These are phyloP conservation scores for Aspergillus quadrilineatus DNA, from an alignment of 2,329 filamentous ascomycete species.

Conservation along the genomic window DNA sequence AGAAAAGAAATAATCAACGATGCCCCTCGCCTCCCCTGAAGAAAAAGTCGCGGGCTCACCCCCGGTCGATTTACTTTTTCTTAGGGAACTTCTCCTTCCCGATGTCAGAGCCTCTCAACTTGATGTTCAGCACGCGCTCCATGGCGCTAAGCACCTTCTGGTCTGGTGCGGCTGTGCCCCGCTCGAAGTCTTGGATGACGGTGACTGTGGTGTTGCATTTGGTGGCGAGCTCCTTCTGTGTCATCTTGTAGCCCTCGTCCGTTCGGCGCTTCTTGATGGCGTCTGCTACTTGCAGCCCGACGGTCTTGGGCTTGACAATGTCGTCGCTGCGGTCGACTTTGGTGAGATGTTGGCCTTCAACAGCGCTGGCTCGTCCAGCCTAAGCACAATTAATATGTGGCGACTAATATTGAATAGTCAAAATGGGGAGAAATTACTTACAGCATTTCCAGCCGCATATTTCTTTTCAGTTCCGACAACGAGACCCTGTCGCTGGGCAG, in stretches of 20 bases:
- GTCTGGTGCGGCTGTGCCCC: conserved; percentile 73
- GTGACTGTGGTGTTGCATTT: conserved; percentile 84
- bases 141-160: conserved; percentile 77
- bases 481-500: conserved; percentile 76
- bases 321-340: conserved; percentile 98
- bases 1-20: conserved; percentile 8
- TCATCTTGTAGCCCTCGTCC: conserved; percentile 89
- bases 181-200: conserved; percentile 82
- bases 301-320: conserved; percentile 93
- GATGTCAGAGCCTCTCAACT: conserved; percentile 82
- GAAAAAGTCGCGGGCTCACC: conserved; percentile 30
- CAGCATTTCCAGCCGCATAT: conserved; percentile 71
- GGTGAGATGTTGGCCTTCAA: conserved; percentile 90
- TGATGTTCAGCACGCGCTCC: conserved; percentile 83
- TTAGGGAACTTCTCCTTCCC: conserved; percentile 79
- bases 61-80: conserved; percentile 56
- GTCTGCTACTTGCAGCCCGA: conserved; percentile 76
- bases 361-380: conserved; percentile 47
- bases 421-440: conserved; percentile 51
- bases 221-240: conserved; percentile 81
- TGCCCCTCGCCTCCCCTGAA: conserved; percentile 17
- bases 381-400: conserved; percentile 27
- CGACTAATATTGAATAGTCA: not conserved
- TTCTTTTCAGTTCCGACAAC: conserved; percentile 93
- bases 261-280: conserved; percentile 78